Evolutionary conservation across 768 basidiomycete genomes (phyloP).

Genomic region (Hortiboletus campestris): DNA sequence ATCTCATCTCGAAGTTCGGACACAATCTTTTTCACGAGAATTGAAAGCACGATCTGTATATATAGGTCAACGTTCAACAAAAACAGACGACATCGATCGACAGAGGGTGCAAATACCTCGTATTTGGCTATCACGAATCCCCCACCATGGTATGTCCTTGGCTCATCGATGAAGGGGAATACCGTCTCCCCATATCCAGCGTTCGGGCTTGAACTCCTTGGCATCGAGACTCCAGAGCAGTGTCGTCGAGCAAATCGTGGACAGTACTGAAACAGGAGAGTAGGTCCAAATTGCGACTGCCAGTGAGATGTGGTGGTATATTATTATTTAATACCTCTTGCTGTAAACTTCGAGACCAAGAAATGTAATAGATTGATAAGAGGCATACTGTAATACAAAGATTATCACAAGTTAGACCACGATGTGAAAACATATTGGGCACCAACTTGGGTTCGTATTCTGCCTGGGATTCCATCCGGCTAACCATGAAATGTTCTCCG

Average conservation of each 20-base stretch:
- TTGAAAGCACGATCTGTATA: conserved; percentile 40
- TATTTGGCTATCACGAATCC: conserved; percentile 16
- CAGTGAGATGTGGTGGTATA: too few relatives aligned
- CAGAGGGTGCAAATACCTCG: conserved; percentile 24
- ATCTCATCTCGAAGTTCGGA: conserved; percentile 18
- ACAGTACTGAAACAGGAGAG: conserved; percentile 42
- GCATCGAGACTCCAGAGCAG: conserved; percentile 62
- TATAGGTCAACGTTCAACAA: too few relatives aligned
- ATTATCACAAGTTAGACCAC: too few relatives aligned
- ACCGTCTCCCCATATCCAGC: conserved; percentile 51
- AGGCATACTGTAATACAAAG: too few relatives aligned
- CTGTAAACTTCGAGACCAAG: too few relatives aligned
- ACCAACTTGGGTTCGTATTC: too few relatives aligned
- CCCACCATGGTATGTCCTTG: conserved; percentile 37
- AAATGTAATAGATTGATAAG: too few relatives aligned
- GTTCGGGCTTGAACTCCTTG: conserved; percentile 51
- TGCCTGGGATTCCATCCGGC: too few relatives aligned
- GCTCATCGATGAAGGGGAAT: conserved; percentile 48
- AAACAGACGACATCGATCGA: not conserved
- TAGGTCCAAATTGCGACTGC: too few relatives aligned
- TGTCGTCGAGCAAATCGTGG: conserved; percentile 48
- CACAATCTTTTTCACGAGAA: conserved; percentile 37
- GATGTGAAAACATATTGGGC: too few relatives aligned
- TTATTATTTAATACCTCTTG: too few relatives aligned
- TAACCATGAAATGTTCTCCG: too few relatives aligned